Conservation (phyloP, 2,329 filamentous ascomycete species). For the Tolypocladium endophyticum region DNA sequence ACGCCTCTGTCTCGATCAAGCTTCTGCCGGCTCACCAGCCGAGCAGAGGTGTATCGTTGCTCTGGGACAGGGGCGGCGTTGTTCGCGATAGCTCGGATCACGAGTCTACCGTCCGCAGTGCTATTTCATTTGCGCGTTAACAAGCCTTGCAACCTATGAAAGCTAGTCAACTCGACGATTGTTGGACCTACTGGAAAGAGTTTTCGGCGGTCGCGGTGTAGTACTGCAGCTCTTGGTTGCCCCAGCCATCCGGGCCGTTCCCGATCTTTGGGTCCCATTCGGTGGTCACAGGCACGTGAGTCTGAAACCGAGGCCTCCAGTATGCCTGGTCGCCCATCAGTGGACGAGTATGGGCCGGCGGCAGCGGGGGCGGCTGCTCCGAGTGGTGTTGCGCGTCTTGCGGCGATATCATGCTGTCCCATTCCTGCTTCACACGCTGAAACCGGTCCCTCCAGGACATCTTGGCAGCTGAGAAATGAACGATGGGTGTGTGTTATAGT, state of each 20-base stretch:
- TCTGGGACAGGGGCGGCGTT: slow-evolving; percentile 20
- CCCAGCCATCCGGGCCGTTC: slow-evolving; percentile 49
- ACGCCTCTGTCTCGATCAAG: slow-evolving; percentile 40
- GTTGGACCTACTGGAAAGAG: slow-evolving; percentile 34
- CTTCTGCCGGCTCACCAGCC: slow-evolving; percentile 41
- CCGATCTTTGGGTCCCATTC: slow-evolving; percentile 45
- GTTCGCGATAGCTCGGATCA: slow-evolving; percentile 39
- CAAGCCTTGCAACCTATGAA: background rate
- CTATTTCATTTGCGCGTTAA: slow-evolving; percentile 7
- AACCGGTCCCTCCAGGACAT: slow-evolving; percentile 28
- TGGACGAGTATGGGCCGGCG: background rate
- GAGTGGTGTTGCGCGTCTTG: slow-evolving; percentile 5
- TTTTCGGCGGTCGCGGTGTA: slow-evolving; percentile 40
- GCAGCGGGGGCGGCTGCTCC: slow-evolving; percentile 3
- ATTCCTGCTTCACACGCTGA: slow-evolving; percentile 26
- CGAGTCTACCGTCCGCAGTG: slow-evolving; percentile 37
- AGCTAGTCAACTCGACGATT: too few species aligned
- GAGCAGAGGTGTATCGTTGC: slow-evolving; percentile 41
- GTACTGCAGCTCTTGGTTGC: slow-evolving; percentile 49
- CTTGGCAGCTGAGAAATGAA: background rate
- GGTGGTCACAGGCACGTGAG: slow-evolving; percentile 31
- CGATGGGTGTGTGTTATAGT: background rate
- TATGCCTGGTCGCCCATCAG: slow-evolving; percentile 22
- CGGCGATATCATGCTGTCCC: slow-evolving; percentile 20
- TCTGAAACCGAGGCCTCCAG: slow-evolving; percentile 41